These are phyloP conservation scores for Paxillus ammoniavirescens DNA, from an alignment of 768 basidiomycete species.

Conservation along the genomic window DNA sequence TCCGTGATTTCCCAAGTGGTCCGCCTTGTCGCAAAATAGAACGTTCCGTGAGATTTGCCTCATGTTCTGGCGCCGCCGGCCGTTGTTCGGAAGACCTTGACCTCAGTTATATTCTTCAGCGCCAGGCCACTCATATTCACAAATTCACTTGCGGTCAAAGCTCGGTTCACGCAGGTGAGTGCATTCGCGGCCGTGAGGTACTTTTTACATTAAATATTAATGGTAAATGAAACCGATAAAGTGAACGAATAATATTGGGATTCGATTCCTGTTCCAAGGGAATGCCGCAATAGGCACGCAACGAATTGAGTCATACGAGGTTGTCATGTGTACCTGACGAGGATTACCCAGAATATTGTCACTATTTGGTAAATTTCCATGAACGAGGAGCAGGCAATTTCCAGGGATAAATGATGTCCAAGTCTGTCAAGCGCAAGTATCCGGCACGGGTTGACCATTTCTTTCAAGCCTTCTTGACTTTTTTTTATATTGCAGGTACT, in stretches of 20 bases:
- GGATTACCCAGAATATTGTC: slow-evolving; percentile 23
- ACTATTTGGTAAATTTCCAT: slow-evolving; percentile 8
- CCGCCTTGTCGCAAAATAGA: not conserved
- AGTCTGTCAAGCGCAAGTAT: slow-evolving; percentile 2
- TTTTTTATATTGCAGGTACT: slow-evolving; percentile 4
- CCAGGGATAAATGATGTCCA: not conserved
- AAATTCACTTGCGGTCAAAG: not conserved
- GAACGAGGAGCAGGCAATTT: slow-evolving; percentile 7
- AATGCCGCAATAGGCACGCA: not conserved
- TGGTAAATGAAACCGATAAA: slow-evolving; percentile 24
- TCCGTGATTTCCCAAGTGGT: not conserved
- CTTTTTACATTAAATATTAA: slow-evolving; percentile 18
- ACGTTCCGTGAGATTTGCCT: slow-evolving; percentile 5
- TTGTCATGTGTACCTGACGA: slow-evolving; percentile 6
- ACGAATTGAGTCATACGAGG: slow-evolving; percentile 11
- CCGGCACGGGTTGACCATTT: not conserved
- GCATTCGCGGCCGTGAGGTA: slow-evolving; percentile 14
- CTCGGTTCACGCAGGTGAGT: slow-evolving; percentile 20
- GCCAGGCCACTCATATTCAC: not conserved
- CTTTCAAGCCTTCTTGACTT: not conserved
- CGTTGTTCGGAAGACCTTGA: not conserved
- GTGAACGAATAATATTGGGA: not conserved
- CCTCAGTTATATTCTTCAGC: not conserved
- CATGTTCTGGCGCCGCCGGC: not conserved
- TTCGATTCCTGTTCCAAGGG: slow-evolving; percentile 10